Conservation (phyloP, 2,329 filamentous ascomycete genomes). For the Colletotrichum phormii region DNA sequence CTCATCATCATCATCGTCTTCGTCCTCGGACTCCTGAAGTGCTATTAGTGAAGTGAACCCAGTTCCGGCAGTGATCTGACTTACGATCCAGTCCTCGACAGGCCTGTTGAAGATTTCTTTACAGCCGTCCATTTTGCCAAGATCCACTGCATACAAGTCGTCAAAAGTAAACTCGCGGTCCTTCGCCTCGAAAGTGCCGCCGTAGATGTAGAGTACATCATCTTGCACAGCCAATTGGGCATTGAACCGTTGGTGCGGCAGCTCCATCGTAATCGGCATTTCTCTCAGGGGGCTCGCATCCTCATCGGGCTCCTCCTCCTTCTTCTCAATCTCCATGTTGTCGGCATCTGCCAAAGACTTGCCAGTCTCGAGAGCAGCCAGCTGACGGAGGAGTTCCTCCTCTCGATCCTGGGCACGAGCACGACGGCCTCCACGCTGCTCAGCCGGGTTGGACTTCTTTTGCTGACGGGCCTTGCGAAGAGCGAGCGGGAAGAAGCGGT, state of each 20-base stretch:
- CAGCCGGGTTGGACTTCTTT: slow-evolving; percentile 69
- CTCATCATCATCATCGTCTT: slow-evolving; percentile 70
- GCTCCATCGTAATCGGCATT: slow-evolving; percentile 78
- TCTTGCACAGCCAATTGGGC: slow-evolving; percentile 90
- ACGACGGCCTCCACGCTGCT: slow-evolving; percentile 70
- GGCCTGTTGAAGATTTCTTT: slow-evolving; percentile 90
- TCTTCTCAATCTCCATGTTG: slow-evolving; percentile 62
- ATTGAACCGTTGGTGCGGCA: slow-evolving; percentile 93
- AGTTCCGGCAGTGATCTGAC: slow-evolving; percentile 47
- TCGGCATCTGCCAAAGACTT: slow-evolving; percentile 68
- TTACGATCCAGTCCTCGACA: slow-evolving; percentile 83
- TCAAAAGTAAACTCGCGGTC: slow-evolving; percentile 97
- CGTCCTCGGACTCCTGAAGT: slow-evolving; percentile 67
- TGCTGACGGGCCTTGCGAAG: slow-evolving; percentile 79
- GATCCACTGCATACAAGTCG: slow-evolving; percentile 90
- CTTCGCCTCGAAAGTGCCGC: slow-evolving; percentile 94
- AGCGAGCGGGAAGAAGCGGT: slow-evolving; percentile 88
- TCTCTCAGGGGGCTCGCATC: slow-evolving; percentile 70
- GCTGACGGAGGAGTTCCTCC: slow-evolving; percentile 87
- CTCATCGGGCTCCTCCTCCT: slow-evolving; percentile 61
- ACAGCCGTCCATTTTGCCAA: slow-evolving; percentile 95
- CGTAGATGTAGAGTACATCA: slow-evolving; percentile 93
- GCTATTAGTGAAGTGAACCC: slow-evolving; percentile 40
- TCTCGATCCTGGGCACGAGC: slow-evolving; percentile 90
- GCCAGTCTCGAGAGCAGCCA: slow-evolving; percentile 86